phyloP scores from a whole-genome alignment of 2,329 filamentous ascomycete genomes.

The Aspergillus caelatus region DNA sequence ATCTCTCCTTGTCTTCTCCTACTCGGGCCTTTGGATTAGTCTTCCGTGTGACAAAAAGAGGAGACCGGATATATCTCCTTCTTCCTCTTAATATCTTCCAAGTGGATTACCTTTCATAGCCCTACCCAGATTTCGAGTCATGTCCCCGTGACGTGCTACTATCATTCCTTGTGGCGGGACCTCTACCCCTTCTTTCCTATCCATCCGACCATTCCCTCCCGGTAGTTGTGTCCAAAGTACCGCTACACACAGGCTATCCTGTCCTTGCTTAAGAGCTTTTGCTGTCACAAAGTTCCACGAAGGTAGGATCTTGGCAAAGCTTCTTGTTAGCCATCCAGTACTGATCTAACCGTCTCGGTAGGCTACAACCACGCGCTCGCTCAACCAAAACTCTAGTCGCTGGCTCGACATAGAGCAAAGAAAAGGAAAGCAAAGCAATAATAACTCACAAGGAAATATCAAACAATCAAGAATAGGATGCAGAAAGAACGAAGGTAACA shows the following conservation, averaged over 20 bases:
- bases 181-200: slow-evolving; percentile 22
- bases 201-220: slow-evolving; percentile 13
- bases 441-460: not conserved
- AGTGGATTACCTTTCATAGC: slow-evolving; percentile 5
- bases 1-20: not conserved
- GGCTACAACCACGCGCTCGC: slow-evolving; percentile 12
- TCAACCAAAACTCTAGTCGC: not conserved
- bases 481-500: slow-evolving; percentile 14
- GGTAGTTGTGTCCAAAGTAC: slow-evolving; percentile 13
- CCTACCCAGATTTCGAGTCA: slow-evolving; percentile 19
- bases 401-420: not conserved
- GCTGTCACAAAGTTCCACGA: slow-evolving; percentile 15
- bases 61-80: not conserved
- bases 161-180: slow-evolving; percentile 31
- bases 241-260: slow-evolving; percentile 12
- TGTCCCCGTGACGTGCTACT: slow-evolving; percentile 31
- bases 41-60: too few species aligned
- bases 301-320: slow-evolving; percentile 15
- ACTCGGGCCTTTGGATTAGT: too few species aligned
- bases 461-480: not conserved
- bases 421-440: not conserved
- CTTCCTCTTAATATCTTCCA: slow-evolving; percentile 9
- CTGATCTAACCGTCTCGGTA: slow-evolving; percentile 22
- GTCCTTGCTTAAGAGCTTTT: slow-evolving; percentile 14
- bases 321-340: not conserved